Conservation (phyloP, 495 filamentous ascomycete genomes). For the Penicillium herquei region DNA sequence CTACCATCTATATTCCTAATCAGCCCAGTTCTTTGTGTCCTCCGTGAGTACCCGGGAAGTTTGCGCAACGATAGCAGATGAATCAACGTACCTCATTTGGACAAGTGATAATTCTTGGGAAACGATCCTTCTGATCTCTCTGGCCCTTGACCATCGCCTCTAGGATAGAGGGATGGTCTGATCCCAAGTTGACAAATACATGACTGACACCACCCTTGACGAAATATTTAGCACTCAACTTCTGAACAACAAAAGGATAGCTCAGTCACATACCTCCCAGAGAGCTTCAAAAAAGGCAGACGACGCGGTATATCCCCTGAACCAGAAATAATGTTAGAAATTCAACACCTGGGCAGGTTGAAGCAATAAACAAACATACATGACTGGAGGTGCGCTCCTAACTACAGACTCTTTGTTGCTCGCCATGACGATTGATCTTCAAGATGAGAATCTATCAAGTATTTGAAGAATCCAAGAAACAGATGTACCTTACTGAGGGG, state of each 20-base stretch:
- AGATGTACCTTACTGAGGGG: too few relatives aligned
- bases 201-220: conserved; percentile 76
- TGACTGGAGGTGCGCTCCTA: neutral
- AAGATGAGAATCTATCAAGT: neutral
- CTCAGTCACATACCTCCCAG: conserved; percentile 58
- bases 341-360: neutral
- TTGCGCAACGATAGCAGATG: neutral
- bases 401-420: too few relatives aligned
- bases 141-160: conserved; percentile 96
- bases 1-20: conserved; percentile 78
- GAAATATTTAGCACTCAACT: conserved; percentile 1
- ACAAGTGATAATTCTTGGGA: conserved; percentile 88
- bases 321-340: neutral
- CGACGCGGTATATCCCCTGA: conserved; percentile 64
- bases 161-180: conserved; percentile 90
- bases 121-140: conserved; percentile 59
- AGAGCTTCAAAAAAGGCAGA: conserved; percentile 95
- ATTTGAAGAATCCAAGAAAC: too few relatives aligned
- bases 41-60: neutral
- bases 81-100: conserved; percentile 65
- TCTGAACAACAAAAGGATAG: neutral
- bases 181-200: conserved; percentile 92
- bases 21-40: neutral
- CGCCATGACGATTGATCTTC: neutral
- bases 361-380: neutral